These are phyloP conservation scores for Biscogniauxia marginata DNA, from an alignment of 2,329 filamentous ascomycete genomes.

Conservation along the genomic window DNA sequence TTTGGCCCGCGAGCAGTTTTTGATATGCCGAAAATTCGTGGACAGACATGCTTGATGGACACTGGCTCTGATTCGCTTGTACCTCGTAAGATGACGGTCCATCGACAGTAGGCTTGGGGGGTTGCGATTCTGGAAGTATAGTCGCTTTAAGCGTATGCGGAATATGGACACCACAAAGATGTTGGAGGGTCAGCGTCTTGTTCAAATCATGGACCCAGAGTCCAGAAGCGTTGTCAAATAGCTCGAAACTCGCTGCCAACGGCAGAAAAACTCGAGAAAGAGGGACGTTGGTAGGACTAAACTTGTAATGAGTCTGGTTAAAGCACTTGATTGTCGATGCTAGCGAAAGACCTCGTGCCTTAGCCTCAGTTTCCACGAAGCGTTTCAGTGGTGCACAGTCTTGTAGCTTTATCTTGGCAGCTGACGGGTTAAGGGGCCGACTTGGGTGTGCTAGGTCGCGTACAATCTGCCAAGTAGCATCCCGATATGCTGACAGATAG, in stretches of 20 bases:
- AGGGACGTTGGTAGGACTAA: conserved; percentile 26
- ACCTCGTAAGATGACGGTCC: conserved; percentile 54
- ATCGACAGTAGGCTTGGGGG: conserved; percentile 33
- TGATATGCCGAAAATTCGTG: conserved; percentile 56
- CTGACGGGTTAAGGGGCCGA: conserved; percentile 5
- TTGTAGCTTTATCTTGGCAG: conserved; percentile 18
- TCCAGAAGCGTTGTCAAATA: conserved; percentile 28
- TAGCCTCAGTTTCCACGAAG: conserved; percentile 4
- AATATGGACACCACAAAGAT: conserved; percentile 22
- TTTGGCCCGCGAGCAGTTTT: conserved; percentile 43
- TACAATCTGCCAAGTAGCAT: conserved; percentile 50
- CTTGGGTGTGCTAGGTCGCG: conserved; percentile 33
- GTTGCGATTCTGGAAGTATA: conserved; percentile 8
- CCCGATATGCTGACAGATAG: conserved; percentile 48
- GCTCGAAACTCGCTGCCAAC: conserved; percentile 27
- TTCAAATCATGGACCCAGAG: conserved; percentile 27
- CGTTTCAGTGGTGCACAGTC: conserved; percentile 16
- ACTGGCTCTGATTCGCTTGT: conserved; percentile 47
- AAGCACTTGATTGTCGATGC: conserved; percentile 34
- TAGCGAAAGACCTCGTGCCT: conserved; percentile 19
- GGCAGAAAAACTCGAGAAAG: conserved; percentile 26
- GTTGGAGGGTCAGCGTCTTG: conserved; percentile 28
- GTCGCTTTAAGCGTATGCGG: conserved; percentile 17
- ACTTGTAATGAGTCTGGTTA: conserved; percentile 31
- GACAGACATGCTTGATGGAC: conserved; percentile 44